Conservation (phyloP, 495 filamentous ascomycete species). For the Eremomyces bilateralis region DNA sequence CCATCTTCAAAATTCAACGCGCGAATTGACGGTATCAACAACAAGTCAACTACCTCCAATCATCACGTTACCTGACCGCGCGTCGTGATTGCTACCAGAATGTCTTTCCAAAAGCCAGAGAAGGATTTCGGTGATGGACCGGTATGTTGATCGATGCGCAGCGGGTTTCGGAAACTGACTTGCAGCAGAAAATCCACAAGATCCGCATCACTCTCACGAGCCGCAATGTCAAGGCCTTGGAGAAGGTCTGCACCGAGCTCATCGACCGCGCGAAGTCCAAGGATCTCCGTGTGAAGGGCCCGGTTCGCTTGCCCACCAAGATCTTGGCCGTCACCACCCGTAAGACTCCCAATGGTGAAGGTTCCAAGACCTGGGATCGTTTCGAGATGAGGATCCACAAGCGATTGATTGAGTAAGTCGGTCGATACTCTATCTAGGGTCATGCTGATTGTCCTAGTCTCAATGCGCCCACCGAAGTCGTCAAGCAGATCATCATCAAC, state of each 20-base stretch:
- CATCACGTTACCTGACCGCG: conserved; percentile 1
- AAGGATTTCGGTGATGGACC: conserved; percentile 83
- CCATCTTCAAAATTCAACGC: neutral
- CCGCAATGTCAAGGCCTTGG: conserved; percentile 76
- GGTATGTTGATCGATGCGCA: conserved; percentile 15
- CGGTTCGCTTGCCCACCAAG: conserved; percentile 97
- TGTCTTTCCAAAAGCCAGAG: conserved; percentile 40
- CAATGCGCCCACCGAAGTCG: conserved; percentile 93
- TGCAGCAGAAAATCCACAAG: conserved; percentile 73
- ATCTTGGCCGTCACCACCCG: conserved; percentile 85
- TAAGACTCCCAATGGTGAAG: conserved; percentile 97
- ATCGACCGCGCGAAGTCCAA: conserved; percentile 98
- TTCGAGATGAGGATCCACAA: conserved; percentile 99
- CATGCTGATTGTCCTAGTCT: conserved; percentile 41
- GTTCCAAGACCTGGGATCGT: conserved; percentile 98
- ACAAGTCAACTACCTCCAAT: neutral
- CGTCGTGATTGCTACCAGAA: neutral
- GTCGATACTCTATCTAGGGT: no score
- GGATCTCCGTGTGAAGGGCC: conserved; percentile 95
- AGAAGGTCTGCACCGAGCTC: conserved; percentile 96
- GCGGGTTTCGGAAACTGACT: conserved; percentile 2
- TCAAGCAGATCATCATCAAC: conserved; percentile 99
- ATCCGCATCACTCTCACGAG: conserved; percentile 96
- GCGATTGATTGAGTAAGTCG: conserved; percentile 73
- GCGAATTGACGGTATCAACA: neutral